These are phyloP conservation scores for Zostera marina DNA, from an alignment of 116 monocot species.

Conservation along the genomic window DNA sequence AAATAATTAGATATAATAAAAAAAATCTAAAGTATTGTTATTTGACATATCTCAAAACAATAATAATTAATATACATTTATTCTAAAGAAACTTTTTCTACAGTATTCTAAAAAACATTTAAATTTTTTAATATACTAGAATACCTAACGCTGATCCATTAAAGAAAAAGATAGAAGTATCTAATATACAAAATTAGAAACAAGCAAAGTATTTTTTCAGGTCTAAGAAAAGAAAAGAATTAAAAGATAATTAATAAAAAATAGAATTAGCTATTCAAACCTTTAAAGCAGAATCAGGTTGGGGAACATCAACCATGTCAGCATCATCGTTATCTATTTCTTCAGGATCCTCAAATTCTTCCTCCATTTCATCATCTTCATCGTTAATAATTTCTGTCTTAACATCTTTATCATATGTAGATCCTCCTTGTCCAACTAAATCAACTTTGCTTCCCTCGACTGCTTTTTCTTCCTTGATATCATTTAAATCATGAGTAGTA, in stretches of 20 bases:
- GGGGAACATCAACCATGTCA: slow-evolving; percentile 29
- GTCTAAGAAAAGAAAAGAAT: no score
- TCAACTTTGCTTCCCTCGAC: slow-evolving; percentile 5
- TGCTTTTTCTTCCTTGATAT: slow-evolving; percentile 2
- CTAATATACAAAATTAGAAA: no score
- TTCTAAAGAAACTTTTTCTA: no score
- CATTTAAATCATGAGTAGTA: slow-evolving; percentile 6
- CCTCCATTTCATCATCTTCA: slow-evolving; percentile 26
- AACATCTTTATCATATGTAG: slow-evolving; percentile 9
- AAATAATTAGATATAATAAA: not conserved
- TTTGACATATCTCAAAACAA: not conserved
- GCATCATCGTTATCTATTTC: slow-evolving; percentile 17
- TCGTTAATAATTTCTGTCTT: slow-evolving; percentile 7
- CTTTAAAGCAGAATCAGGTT: not conserved
- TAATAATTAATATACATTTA: no score
- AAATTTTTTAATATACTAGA: no score
- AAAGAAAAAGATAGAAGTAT: no score
- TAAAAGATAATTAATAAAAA: no score
- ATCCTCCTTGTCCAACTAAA: not conserved
- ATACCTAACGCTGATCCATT: no score
- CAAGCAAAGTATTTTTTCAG: no score
- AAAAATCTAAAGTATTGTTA: not conserved
- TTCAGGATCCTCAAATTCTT: slow-evolving; percentile 31
- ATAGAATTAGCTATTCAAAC: no score
- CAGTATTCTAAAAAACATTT: no score